Conservation (phyloP, 1,139 yeast species). For the Debaryomyces subglobosus region DNA sequence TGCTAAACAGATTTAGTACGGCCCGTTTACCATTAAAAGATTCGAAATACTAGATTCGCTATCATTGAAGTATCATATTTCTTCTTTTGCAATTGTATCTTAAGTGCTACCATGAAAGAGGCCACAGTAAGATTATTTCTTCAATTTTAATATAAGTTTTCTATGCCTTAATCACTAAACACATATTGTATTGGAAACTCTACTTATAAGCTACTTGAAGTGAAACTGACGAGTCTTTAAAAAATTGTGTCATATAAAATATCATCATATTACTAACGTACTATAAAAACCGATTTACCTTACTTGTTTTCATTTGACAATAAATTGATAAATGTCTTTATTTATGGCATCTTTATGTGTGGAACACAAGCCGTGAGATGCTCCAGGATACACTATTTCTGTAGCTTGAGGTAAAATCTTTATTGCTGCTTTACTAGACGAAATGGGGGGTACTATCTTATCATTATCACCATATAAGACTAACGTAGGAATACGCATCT, state of each 20-base stretch:
- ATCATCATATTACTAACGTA: too few relatives aligned
- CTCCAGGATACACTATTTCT: background rate
- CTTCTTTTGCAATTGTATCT: too few relatives aligned
- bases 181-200: too few relatives aligned
- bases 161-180: too few relatives aligned
- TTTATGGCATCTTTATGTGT: background rate
- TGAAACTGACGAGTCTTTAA: too few relatives aligned
- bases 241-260: too few relatives aligned
- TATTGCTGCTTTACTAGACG: background rate
- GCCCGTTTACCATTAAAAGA: background rate
- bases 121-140: too few relatives aligned
- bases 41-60: too few relatives aligned
- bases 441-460: background rate
- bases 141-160: too few relatives aligned
- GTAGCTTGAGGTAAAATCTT: background rate
- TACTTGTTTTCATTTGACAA: background rate
- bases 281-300: background rate
- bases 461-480: background rate
- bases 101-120: too few relatives aligned
- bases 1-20: slow-evolving; percentile 1
- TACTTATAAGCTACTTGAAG: too few relatives aligned
- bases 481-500: background rate
- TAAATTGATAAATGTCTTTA: background rate
- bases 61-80: too few relatives aligned
- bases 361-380: background rate